phyloP scores from a whole-genome alignment of 225 moss, liverwort and hornwort genomes.

The Bryoerythrophyllum caledonicum region DNA sequence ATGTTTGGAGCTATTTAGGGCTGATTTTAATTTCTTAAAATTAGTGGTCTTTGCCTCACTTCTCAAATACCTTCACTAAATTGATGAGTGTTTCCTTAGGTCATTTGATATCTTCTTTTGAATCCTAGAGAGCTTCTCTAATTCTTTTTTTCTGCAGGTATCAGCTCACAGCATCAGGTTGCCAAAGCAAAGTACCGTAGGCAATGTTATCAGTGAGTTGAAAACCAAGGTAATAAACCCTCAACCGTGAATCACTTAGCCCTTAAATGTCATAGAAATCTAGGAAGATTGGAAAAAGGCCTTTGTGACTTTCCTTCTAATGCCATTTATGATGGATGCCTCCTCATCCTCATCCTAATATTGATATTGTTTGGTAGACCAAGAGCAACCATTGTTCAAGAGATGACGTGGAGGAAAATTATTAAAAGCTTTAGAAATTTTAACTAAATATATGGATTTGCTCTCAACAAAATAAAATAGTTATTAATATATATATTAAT shows the following conservation, averaged over 20 bases:
- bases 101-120: background rate
- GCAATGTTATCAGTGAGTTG: slow-evolving; percentile 76
- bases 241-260: no score
- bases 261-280: no score
- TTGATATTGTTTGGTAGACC: background rate
- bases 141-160: slow-evolving; percentile 39
- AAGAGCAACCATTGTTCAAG: background rate
- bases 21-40: no score
- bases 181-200: slow-evolving; percentile 76
- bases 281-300: no score
- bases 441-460: no score
- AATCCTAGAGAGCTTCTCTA: slow-evolving; percentile 7
- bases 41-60: no score
- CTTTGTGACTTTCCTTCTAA: no score
- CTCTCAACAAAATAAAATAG: no score
- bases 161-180: slow-evolving; percentile 74
- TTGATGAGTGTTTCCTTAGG: no score
- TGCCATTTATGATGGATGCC: background rate
- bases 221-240: slow-evolving; percentile 53
- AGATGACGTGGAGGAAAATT: background rate
- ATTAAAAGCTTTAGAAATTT: no score
- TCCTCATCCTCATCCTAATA: background rate
- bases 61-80: no score
- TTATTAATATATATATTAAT: background rate
- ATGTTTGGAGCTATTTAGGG: no score